Evolutionary conservation across 768 basidiomycete genomes (phyloP), one percentile per base, ranked within the genome.

Genomic region (Kwoniella newhampshirensis): DNA sequence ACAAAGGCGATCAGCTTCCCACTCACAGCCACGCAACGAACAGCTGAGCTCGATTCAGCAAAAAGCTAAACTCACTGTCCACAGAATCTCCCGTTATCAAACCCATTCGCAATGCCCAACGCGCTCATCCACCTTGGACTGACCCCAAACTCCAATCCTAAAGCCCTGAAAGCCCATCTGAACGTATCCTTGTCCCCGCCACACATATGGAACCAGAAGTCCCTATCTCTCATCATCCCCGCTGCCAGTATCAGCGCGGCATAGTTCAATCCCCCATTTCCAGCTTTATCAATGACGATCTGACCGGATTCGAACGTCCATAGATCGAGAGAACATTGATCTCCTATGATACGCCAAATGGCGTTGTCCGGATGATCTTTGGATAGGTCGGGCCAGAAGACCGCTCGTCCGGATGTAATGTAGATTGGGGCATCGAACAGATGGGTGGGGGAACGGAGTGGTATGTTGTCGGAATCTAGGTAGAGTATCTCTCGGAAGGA

Each of bases 361-460:
- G 79, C 76, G 59, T 81, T 81, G 30, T 74, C 70, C 15, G 77
- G 75, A 41, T 77, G 73, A 53, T 79, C 79, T 54, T 78, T 79
- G 40, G 75, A 77, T 35, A 78, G 60, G 59, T 81, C 80, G 2
- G 79, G 78, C 79, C 79, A 81, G 58, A 80, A 78, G 21, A 75
- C 79, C 1, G 75, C 73, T 25, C 68, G 54, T 4, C 75, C 75
- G 25, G 68, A 49, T 9, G 61, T 40, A 15, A 41, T 52, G 62
- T 78, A 80, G 5, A 63, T 26, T 1, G 65, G 59, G 2, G 74
- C 64, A 35, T 72, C 63, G 63, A 81, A 81, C 13, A 81, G 75
- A 54, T 73, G 67, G 12, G 68, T 56, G 2, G 79, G 79, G 41
- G 79, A 76, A 0, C 71, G 64, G 1, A 79, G 59, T 2, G 77